Evolutionary conservation across 257 asterid species (phyloP).

Genomic region (Coffea eugenioides): DNA sequence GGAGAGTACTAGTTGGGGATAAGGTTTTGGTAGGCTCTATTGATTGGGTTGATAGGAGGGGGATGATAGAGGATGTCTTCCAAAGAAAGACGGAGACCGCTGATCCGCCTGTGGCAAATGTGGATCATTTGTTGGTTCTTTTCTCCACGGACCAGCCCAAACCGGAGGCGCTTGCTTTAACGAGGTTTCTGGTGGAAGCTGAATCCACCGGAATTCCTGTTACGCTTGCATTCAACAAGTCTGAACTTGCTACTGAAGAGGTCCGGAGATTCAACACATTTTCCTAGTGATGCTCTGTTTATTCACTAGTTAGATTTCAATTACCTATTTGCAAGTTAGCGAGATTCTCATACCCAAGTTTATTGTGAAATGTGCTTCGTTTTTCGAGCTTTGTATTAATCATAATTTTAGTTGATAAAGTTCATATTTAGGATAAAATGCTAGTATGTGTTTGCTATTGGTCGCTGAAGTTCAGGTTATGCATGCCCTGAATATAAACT

Average conservation of each 20-base stretch:
- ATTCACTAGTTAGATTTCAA: background rate
- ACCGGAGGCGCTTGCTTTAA: slow-evolving; percentile 64
- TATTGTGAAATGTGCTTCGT: too few species aligned
- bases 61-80: slow-evolving; percentile 89
- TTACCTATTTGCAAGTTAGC: background rate
- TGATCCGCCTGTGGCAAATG: slow-evolving; percentile 96
- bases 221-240: slow-evolving; percentile 76
- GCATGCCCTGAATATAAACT: background rate
- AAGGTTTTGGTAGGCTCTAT: slow-evolving; percentile 79
- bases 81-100: slow-evolving; percentile 63
- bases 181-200: slow-evolving; percentile 95
- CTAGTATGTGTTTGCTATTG: too few species aligned
- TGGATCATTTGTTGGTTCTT: slow-evolving; percentile 75
- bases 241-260: slow-evolving; percentile 69
- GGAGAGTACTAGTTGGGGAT: slow-evolving; percentile 94
- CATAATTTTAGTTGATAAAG: too few species aligned
- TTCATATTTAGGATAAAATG: too few species aligned
- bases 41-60: slow-evolving; percentile 89
- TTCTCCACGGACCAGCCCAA: slow-evolving; percentile 86
- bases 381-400: too few species aligned
- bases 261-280: slow-evolving; percentile 28
- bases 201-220: slow-evolving; percentile 87
- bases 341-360: too few species aligned
- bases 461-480: too few species aligned
- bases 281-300: background rate